Evolutionary conservation across 805 yeast species (phyloP).

Genomic region (Scheffersomyces coipomensis): DNA sequence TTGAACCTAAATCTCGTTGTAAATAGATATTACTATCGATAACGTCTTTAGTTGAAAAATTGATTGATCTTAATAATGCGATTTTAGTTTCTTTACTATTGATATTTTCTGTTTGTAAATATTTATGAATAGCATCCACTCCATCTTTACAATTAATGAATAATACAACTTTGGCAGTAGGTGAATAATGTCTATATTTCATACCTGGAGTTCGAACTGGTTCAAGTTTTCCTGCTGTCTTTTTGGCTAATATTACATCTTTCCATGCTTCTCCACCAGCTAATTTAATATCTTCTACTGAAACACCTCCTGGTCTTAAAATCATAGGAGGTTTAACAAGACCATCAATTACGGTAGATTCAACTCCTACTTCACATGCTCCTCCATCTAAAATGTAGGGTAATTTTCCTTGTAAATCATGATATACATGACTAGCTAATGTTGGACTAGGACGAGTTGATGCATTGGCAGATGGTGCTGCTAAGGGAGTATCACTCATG

Average conservation of each 20-base stretch:
- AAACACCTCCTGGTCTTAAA: slow-evolving; percentile 91
- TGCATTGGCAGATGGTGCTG: slow-evolving; percentile 98
- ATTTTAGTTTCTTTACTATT: slow-evolving; percentile 26
- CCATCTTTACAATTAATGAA: slow-evolving; percentile 54
- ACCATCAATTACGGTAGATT: slow-evolving; percentile 93
- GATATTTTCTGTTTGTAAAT: slow-evolving; percentile 14
- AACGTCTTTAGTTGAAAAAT: slow-evolving; percentile 25
- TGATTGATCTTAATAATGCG: slow-evolving; percentile 50
- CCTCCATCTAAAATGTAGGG: slow-evolving; percentile 94
- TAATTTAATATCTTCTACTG: slow-evolving; percentile 67
- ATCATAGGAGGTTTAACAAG: slow-evolving; percentile 80
- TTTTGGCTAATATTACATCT: slow-evolving; percentile 60
- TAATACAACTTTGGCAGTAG: slow-evolving; percentile 76
- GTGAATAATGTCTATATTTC: slow-evolving; percentile 96
- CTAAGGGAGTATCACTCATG: slow-evolving; percentile 81
- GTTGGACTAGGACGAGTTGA: slow-evolving; percentile 96
- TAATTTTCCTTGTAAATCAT: slow-evolving; percentile 75
- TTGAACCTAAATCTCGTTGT: slow-evolving; percentile 41
- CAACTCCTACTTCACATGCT: slow-evolving; percentile 82
- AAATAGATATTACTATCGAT: slow-evolving; percentile 13
- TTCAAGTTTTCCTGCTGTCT: slow-evolving; percentile 62
- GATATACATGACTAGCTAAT: slow-evolving; percentile 76
- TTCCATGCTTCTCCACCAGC: slow-evolving; percentile 72
- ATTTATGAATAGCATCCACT: slow-evolving; percentile 24
- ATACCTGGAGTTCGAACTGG: slow-evolving; percentile 92